Conservation (phyloP, 495 filamentous ascomycete genomes). For the Gamarada debralockiae region DNA sequence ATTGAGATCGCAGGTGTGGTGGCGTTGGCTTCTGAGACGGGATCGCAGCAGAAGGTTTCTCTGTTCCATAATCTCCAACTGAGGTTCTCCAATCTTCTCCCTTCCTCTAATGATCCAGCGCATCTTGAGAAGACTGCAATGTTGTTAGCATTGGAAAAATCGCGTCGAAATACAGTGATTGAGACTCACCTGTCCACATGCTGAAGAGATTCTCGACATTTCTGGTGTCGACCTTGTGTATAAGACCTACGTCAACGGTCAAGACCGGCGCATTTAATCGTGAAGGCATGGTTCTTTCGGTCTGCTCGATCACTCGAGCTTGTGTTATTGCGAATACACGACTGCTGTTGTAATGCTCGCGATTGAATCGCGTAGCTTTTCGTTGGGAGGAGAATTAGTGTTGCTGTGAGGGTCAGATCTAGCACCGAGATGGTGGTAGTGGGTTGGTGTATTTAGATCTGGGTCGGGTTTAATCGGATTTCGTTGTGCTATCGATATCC, state of each 20-base stretch:
- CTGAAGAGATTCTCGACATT: constrained; percentile 92
- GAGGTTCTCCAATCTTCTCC: constrained; percentile 87
- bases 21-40: constrained; percentile 28
- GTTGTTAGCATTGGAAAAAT: neutral
- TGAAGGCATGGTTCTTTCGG: constrained; percentile 45
- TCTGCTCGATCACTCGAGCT: constrained; percentile 28
- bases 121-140: constrained; percentile 86
- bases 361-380: constrained; percentile 21
- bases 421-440: neutral
- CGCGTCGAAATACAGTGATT: neutral
- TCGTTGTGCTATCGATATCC: constrained; percentile 18
- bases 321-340: constrained; percentile 16
- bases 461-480: constrained; percentile 2
- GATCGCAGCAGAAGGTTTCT: constrained; percentile 92
- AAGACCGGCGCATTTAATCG: constrained; percentile 68
- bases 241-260: constrained; percentile 78
- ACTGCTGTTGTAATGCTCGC: constrained; percentile 21
- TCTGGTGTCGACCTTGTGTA: constrained; percentile 89
- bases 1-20: constrained; percentile 40
- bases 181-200: constrained; percentile 91
- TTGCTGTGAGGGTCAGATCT: neutral
- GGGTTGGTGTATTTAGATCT: neutral
- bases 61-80: constrained; percentile 95
- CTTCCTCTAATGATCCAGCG: constrained; percentile 90
- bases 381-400: neutral